Conservation (phyloP, 2,329 filamentous ascomycete species). For the Blastomyces silverae region DNA sequence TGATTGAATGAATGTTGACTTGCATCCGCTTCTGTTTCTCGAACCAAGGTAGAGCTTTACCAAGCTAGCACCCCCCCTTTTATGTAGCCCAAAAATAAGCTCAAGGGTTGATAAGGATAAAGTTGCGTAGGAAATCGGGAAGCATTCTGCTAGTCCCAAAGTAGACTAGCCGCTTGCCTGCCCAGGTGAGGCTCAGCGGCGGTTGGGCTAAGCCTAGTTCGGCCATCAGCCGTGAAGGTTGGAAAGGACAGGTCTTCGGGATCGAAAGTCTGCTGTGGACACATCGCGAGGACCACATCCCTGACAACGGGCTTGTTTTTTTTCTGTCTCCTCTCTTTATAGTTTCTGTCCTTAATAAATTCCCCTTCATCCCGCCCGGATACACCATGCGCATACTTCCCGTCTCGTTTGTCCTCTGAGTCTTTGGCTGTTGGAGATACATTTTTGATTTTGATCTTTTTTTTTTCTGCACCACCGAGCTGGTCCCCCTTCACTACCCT, state of each 20-base stretch:
- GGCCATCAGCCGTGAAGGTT: conserved; percentile 9
- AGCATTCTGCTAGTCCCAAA: not conserved
- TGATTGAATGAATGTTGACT: too few species aligned
- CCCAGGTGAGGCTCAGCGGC: not conserved
- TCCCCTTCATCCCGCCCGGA: not conserved
- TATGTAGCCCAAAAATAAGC: not conserved
- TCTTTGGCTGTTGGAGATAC: not conserved
- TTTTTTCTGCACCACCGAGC: not conserved
- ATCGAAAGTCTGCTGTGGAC: not conserved
- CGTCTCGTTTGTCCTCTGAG: not conserved
- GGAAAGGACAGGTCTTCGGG: conserved; percentile 8
- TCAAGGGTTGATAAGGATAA: not conserved
- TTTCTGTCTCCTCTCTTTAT: not conserved
- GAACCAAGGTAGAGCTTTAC: too few species aligned
- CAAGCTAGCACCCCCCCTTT: too few species aligned
- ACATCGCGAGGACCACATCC: not conserved
- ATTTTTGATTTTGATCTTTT: not conserved
- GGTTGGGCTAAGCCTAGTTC: conserved; percentile 12
- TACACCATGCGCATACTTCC: not conserved
- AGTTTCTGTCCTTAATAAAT: not conserved
- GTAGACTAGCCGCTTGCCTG: not conserved
- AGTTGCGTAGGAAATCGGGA: not conserved
- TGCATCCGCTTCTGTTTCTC: not conserved
- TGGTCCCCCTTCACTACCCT: not conserved
- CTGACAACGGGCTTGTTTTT: not conserved